Percentiles rank a stretch among this genome's conserved stretches.
Conservation (phyloP, 768 basidiomycete genomes). For the Fomitopsis serialis region DNA sequence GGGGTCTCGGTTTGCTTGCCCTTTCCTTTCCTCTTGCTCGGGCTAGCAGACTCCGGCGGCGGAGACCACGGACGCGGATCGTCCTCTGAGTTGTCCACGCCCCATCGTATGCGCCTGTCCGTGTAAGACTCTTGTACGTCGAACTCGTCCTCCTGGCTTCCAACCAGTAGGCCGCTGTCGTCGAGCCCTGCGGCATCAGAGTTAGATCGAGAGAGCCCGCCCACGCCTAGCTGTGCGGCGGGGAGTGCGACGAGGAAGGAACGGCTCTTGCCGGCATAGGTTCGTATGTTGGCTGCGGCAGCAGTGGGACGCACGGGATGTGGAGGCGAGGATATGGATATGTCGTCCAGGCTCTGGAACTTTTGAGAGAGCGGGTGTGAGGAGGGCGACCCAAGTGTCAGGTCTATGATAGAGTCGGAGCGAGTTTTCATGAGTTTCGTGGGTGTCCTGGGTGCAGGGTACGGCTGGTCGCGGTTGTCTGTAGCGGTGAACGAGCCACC, state of each 20-base stretch:
- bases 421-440: conserved; percentile 7
- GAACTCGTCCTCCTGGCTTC: conserved; percentile 35
- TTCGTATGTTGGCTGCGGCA: conserved; percentile 40
- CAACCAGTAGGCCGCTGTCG: neutral
- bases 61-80: conserved; percentile 34
- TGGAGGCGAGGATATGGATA: conserved; percentile 12
- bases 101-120: conserved; percentile 72
- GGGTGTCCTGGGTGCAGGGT: conserved; percentile 12
- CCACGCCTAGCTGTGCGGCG: conserved; percentile 21
- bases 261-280: conserved; percentile 75
- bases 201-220: neutral
- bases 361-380: conserved; percentile 8
- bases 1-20: conserved; percentile 16
- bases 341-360: conserved; percentile 15
- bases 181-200: conserved; percentile 5
- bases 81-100: conserved; percentile 75
- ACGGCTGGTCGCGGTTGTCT: neutral
- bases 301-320: conserved; percentile 18
- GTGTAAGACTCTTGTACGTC: conserved; percentile 67
- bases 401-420: conserved; percentile 16
- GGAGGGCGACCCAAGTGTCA: conserved; percentile 10
- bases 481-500: conserved; percentile 6
- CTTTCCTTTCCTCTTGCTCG: conserved; percentile 34
- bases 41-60: conserved; percentile 23
- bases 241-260: conserved; percentile 71